Conservation (phyloP, 306 rosid species). For the Argentina anserina region DNA sequence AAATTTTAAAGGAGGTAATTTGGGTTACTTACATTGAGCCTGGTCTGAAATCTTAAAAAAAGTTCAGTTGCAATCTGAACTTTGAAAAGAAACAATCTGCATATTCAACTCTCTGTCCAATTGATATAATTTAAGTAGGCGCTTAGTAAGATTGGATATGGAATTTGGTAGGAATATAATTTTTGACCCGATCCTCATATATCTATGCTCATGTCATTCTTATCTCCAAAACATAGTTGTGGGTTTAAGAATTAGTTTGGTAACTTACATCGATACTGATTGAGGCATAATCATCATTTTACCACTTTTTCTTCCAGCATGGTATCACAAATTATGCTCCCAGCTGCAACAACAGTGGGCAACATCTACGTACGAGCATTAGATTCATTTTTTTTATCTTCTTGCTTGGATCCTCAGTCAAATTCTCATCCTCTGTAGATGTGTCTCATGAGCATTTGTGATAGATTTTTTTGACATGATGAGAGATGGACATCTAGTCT, state of each 20-base stretch:
- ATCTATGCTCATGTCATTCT: neutral
- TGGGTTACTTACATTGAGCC: neutral
- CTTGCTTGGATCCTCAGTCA: neutral
- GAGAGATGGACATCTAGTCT: neutral
- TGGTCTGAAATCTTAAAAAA: neutral
- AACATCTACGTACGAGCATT: neutral
- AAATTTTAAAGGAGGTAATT: neutral
- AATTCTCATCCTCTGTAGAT: neutral
- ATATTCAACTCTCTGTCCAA: neutral
- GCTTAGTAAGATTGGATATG: neutral
- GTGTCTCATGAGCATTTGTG: neutral
- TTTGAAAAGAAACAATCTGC: neutral
- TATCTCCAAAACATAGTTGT: neutral
- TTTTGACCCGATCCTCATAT: neutral
- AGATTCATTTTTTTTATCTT: neutral
- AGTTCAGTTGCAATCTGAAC: neutral
- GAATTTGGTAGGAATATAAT: neutral
- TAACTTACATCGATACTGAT: neutral
- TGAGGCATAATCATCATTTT: neutral
- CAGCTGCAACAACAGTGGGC: neutral
- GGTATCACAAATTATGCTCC: neutral
- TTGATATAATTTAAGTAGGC: neutral
- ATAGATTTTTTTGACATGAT: neutral
- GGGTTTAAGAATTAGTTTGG: neutral
- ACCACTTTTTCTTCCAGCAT: neutral